phyloP scores from a whole-genome alignment of 1,284 basidiomycete genomes.

The Kwoniella shivajii region DNA sequence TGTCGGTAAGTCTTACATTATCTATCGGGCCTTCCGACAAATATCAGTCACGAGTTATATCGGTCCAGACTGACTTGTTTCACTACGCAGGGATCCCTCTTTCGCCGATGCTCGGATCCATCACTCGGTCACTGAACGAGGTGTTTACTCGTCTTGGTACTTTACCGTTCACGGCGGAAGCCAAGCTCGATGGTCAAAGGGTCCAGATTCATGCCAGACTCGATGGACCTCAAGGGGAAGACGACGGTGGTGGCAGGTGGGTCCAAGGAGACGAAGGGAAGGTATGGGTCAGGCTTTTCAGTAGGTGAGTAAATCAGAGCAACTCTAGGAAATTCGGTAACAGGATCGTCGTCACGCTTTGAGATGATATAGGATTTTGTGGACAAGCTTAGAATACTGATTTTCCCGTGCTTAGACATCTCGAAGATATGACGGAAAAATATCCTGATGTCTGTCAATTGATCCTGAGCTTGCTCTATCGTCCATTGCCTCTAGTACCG shows the following conservation, averaged over 20 bases:
- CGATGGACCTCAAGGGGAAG: conserved; percentile 47
- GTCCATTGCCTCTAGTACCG: conserved; percentile 44
- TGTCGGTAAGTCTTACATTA: conserved; percentile 71
- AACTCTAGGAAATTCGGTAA: too few species aligned
- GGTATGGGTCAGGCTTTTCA: conserved; percentile 72
- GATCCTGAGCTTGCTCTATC: conserved; percentile 53
- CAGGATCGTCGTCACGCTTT: too few species aligned
- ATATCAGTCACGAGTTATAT: too few species aligned
- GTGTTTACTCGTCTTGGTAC: conserved; percentile 72
- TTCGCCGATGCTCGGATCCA: conserved; percentile 58
- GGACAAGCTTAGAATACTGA: neutral
- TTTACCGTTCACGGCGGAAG: conserved; percentile 73
- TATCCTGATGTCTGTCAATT: conserved; percentile 82
- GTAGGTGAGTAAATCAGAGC: conserved; percentile 61
- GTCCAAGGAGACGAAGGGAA: conserved; percentile 54
- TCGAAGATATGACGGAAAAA: conserved; percentile 92
- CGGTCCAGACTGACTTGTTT: too few species aligned
- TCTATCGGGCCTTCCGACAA: too few species aligned
- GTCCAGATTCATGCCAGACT: conserved; percentile 75
- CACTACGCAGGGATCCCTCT: conserved; percentile 54
- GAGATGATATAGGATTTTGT: too few species aligned
- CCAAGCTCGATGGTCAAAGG: conserved; percentile 84
- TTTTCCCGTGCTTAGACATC: conserved; percentile 58
- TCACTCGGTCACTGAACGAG: conserved; percentile 77
- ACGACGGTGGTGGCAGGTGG: conserved; percentile 52